Conservation (phyloP, 225 moss, liverwort and hornwort genomes). For the Asterella californica region DNA sequence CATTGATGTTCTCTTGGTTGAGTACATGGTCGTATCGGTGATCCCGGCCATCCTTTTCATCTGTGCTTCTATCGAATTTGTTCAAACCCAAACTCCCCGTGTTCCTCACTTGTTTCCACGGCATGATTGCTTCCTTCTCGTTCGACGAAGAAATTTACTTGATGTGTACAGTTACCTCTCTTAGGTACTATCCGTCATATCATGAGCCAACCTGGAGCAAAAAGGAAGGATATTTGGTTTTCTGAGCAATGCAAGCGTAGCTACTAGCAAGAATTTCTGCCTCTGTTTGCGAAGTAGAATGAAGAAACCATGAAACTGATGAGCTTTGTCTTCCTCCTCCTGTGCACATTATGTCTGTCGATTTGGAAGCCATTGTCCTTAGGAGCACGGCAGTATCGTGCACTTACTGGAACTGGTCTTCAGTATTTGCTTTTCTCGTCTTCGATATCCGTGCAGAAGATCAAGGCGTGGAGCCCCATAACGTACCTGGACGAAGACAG, state of each 20-base stretch:
- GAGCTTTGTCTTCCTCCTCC: neutral
- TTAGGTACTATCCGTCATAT: neutral
- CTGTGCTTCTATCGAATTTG: conserved; percentile 33
- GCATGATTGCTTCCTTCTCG: conserved; percentile 11
- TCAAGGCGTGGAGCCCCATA: neutral
- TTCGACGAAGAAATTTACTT: neutral
- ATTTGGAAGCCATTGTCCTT: neutral
- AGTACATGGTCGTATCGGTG: conserved; percentile 28
- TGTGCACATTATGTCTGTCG: neutral
- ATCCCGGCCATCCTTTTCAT: conserved; percentile 26
- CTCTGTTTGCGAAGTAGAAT: neutral
- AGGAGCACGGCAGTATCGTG: neutral
- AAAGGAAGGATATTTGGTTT: neutral
- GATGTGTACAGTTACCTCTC: neutral
- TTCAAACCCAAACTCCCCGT: conserved; percentile 38
- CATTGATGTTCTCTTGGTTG: conserved; percentile 44
- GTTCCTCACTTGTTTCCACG: conserved; percentile 13
- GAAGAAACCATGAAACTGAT: neutral
- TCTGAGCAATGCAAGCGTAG: neutral
- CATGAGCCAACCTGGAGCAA: neutral
- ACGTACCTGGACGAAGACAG: neutral
- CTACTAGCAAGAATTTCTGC: neutral
- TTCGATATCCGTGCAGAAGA: neutral
- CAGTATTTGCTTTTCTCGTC: neutral
- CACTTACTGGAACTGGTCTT: neutral